Evolutionary conservation across 768 basidiomycete genomes (phyloP).

Genomic region (Goffeauzyma gilvescens): DNA sequence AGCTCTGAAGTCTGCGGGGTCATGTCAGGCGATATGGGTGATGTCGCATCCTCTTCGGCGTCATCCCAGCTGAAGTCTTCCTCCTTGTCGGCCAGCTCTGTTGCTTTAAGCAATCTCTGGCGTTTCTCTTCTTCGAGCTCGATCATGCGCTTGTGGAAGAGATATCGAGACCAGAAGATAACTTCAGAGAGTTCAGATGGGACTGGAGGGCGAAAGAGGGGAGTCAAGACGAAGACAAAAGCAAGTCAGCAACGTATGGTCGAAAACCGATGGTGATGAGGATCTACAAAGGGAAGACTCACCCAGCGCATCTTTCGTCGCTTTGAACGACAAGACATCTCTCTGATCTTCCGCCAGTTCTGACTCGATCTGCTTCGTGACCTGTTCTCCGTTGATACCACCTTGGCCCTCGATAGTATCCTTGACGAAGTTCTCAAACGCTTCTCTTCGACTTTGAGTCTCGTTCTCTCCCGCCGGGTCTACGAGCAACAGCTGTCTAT

Average conservation of each 20-base stretch:
- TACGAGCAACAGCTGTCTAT: slow-evolving; percentile 53
- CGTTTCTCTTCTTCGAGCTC: slow-evolving; percentile 27
- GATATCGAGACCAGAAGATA: slow-evolving; percentile 30
- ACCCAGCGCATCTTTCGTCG: slow-evolving; percentile 23
- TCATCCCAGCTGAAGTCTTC: slow-evolving; percentile 33
- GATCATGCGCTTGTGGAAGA: slow-evolving; percentile 30
- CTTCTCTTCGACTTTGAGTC: slow-evolving; percentile 16
- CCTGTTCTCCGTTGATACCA: slow-evolving; percentile 4
- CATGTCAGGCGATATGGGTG: neutral
- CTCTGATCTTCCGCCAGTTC: slow-evolving; percentile 15
- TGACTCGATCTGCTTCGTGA: slow-evolving; percentile 2
- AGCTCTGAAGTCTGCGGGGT: neutral
- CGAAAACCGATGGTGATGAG: neutral
- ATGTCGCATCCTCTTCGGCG: slow-evolving; percentile 12
- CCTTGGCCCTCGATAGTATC: slow-evolving; percentile 9
- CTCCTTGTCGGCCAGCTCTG: slow-evolving; percentile 14
- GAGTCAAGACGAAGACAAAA: too few relatives aligned
- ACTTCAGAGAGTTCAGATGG: slow-evolving; percentile 24
- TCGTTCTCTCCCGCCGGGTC: slow-evolving; percentile 53
- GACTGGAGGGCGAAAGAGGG: too few relatives aligned
- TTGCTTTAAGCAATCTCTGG: slow-evolving; percentile 22
- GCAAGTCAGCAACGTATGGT: neutral
- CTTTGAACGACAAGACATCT: slow-evolving; percentile 21
- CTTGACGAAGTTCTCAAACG: slow-evolving; percentile 18
- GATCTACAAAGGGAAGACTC: neutral